Base-by-base conservation (phyloP, 1,284 basidiomycete species). In the Mycosarcoma mackinlayi region DNA sequence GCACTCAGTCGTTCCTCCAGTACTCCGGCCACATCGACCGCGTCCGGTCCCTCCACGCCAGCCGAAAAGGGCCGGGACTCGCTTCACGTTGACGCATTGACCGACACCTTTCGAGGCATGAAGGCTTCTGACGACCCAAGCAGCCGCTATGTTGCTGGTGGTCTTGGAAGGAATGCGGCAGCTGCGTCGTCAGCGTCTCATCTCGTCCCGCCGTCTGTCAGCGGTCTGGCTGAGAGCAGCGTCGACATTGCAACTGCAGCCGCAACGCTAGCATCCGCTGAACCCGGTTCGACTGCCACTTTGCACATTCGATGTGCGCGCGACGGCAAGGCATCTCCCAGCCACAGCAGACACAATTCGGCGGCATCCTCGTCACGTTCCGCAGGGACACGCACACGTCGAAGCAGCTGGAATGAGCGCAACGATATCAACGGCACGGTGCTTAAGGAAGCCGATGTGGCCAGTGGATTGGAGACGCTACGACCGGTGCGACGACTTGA, bases 401-500 rank as follows among this genome's bases (percentile, higher is more conserved):
- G 75, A 37, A 80, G 71, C 52, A 81, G 78, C 56, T 79, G 75
- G 70, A 82, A 81, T 47, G 89, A 88, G 42, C 87, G 92, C 35
- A 88, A 88, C 73, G 87, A 87, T 30, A 81, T 80, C 53, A 84
- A 88, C 38, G 93, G 93, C 3, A 93, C 92, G 0, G 85, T 93
- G 1, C 85, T 94, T 68, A 87, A 87, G 31, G 89, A 89, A 71
- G 92, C 89, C 6, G 92, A 94, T 83, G 83, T 95, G 8, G 54
- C 68, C 27, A 40, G 34, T 38, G 84, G 85, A 1, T 86, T 92
- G 42, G 92, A 92, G 74, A 95, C 93, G 1, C 92, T 96, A 75
- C 87, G 93, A 56, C 94, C 94, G 0, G 89, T 95, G 67, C 94
- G 94, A 86, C 92, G 92, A 78, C 89, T 94, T 21, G 92, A 96